phyloP scores from a whole-genome alignment of 305 asterid species.

The Rubia occidens region DNA sequence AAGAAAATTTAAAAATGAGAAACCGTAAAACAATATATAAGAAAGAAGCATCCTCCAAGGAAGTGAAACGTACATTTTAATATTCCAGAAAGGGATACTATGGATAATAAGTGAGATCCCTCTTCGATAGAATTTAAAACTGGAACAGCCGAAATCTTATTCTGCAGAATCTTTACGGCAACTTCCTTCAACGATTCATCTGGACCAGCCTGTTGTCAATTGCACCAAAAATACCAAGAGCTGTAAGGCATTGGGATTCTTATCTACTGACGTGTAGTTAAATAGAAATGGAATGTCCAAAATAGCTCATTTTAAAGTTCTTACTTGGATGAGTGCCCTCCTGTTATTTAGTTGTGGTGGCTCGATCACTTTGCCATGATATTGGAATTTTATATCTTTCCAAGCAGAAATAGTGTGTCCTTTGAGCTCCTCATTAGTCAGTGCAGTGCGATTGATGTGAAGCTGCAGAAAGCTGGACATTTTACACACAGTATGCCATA shows the following conservation, averaged over 20 bases:
- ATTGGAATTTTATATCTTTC: constrained; percentile 44
- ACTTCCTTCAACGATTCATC: constrained; percentile 52
- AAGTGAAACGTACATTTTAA: constrained; percentile 31
- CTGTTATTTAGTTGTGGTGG: constrained; percentile 27
- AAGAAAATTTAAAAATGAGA: neutral
- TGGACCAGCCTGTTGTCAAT: constrained; percentile 49
- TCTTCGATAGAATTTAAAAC: constrained; percentile 35
- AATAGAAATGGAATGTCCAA: neutral
- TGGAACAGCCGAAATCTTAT: constrained; percentile 53
- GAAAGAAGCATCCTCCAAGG: neutral
- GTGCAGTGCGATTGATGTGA: constrained; percentile 31
- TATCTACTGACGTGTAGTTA: neutral
- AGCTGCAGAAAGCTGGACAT: constrained; percentile 36
- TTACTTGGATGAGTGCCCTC: constrained; percentile 53
- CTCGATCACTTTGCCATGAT: constrained; percentile 25
- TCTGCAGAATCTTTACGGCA: constrained; percentile 45
- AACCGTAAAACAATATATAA: constrained; percentile 3
- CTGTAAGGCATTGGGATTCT: constrained; percentile 6
- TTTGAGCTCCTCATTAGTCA: constrained; percentile 36
- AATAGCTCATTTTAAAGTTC: neutral
- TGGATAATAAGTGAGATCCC: constrained; percentile 44
- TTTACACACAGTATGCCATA: constrained; percentile 9
- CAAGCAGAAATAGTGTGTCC: constrained; percentile 49
- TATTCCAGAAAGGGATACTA: constrained; percentile 54
- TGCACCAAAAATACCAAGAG: constrained; percentile 11